Percentiles rank a stretch among this genome's conserved stretches.
Conservation (phyloP, 106 monocot species). For the Dendrobium officinale region DNA sequence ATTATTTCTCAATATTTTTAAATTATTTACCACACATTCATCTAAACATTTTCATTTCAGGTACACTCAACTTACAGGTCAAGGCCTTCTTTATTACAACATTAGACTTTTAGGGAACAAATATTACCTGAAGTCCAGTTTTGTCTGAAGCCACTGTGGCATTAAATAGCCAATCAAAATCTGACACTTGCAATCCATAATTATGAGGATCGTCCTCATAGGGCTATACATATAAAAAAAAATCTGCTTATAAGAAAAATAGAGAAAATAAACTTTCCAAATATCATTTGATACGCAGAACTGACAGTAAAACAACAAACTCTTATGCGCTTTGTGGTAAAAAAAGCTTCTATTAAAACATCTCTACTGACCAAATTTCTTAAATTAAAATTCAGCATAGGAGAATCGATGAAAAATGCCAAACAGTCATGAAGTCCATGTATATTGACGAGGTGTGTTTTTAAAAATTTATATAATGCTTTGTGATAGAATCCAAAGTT, state of each 20-base stretch:
- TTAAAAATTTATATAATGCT: not conserved
- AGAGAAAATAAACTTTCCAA: not conserved
- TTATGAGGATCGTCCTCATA: constrained; percentile 60
- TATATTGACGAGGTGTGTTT: not conserved
- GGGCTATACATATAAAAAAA: constrained; percentile 36
- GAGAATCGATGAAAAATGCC: not conserved
- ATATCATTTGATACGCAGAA: not conserved
- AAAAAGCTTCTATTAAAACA: not conserved
- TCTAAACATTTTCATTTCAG: too few species aligned
- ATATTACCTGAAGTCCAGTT: constrained; percentile 69
- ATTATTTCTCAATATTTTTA: too few species aligned
- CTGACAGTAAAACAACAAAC: not conserved
- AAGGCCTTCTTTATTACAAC: not conserved
- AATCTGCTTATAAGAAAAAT: not conserved
- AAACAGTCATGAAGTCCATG: not conserved
- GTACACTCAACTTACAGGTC: too few species aligned
- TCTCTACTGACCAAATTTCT: not conserved
- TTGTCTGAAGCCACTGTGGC: constrained; percentile 54
- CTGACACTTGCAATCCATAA: constrained; percentile 66
- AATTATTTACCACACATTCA: too few species aligned
- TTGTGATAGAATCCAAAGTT: not conserved
- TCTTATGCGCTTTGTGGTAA: not conserved
- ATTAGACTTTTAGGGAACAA: not conserved
- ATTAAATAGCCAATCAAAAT: constrained; percentile 67
- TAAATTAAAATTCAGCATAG: not conserved